Evolutionary conservation across 2,329 filamentous ascomycete genomes (phyloP), one percentile per base, ranked within the genome.

Genomic region (Curvularia sp.): DNA sequence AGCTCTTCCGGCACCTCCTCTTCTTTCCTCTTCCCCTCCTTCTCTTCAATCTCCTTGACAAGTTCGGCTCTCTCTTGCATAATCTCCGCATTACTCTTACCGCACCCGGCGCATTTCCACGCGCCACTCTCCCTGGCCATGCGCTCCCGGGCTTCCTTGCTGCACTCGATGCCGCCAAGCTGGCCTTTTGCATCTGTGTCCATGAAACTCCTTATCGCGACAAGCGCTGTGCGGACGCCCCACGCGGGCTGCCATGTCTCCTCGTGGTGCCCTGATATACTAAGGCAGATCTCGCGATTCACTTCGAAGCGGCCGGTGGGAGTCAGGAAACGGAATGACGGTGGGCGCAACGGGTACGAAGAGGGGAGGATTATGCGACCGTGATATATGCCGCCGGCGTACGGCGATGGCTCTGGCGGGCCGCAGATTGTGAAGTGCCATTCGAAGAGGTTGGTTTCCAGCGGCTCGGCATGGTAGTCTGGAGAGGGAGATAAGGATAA

Each of bases 391-490:
- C 95, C 95, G 31, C 84, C 81, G 44, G 87, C 86, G 79, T 93
- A 97, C 38, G 89, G 86, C 0, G 92, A 93, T 18, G 85, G 85
- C 31, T 86, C 83, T 0, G 94, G 94, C 0, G 94, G 93, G 0
- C 95, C 95, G 51, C 89, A 88, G n/a, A 99, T 84, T 0, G 95
- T 99, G 80, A 98, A 99, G 82, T 99, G 95, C 95, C 95, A 99
- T 79, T 98, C 93, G 80, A 97, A 97, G 53, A 99, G 88, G 78
- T 98, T 93, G 31, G 87, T 84, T 74, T 98, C 94, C 62, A 94
- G 86, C 0, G 95, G 95, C 4, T 88, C 84, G 41, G 94, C 95
- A 67, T 89, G 87, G 79, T 94, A 96, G 80, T 97, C 92, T 53
- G 91, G 83, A 2, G 92, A 95, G 4, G 94, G 92, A 38, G 90